A percentile compares a stretch with the other conserved stretches of the same genome.
Conservation (phyloP, 768 basidiomycete genomes). For the Coprinopsis cinerea region DNA sequence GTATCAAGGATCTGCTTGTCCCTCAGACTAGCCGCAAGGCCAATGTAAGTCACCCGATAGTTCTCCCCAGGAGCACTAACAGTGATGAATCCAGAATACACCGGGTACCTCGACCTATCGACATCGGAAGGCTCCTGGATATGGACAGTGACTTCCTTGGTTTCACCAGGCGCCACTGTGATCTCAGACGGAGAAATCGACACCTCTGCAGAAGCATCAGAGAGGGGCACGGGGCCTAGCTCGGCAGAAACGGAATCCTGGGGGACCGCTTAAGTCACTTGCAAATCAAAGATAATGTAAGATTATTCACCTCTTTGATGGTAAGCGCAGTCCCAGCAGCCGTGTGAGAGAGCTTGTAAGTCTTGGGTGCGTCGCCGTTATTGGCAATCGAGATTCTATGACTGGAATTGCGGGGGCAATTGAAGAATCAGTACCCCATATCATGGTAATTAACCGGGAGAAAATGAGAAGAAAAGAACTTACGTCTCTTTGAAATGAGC, state of each 20-base stretch:
- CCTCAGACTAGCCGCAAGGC: conserved; percentile 32
- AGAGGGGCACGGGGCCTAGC: conserved; percentile 43
- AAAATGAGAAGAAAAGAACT: conserved; percentile 17
- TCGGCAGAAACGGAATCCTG: conserved; percentile 22
- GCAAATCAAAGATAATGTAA: not conserved
- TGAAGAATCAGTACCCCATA: not conserved
- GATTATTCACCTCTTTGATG: conserved; percentile 30
- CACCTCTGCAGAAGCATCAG: conserved; percentile 37
- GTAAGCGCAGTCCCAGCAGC: conserved; percentile 52
- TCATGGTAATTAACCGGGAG: not conserved
- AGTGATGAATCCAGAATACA: conserved; percentile 53
- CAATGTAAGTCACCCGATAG: conserved; percentile 39
- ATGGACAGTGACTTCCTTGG: conserved; percentile 30
- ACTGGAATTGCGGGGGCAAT: conserved; percentile 17
- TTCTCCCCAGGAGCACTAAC: conserved; percentile 29
- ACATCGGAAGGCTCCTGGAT: conserved; percentile 40
- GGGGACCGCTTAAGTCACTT: not conserved
- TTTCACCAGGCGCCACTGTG: conserved; percentile 34
- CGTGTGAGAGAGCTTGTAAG: conserved; percentile 44
- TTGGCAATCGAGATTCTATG: conserved; percentile 47
- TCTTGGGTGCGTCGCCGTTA: conserved; percentile 31
- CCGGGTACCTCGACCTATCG: conserved; percentile 40
- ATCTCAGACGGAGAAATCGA: conserved; percentile 36
- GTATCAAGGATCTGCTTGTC: conserved; percentile 45
- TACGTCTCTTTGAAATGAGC: conserved; percentile 38